These are phyloP conservation scores for Trichoderma reesei DNA, from an alignment of 495 filamentous ascomycete species.

Conservation along the genomic window DNA sequence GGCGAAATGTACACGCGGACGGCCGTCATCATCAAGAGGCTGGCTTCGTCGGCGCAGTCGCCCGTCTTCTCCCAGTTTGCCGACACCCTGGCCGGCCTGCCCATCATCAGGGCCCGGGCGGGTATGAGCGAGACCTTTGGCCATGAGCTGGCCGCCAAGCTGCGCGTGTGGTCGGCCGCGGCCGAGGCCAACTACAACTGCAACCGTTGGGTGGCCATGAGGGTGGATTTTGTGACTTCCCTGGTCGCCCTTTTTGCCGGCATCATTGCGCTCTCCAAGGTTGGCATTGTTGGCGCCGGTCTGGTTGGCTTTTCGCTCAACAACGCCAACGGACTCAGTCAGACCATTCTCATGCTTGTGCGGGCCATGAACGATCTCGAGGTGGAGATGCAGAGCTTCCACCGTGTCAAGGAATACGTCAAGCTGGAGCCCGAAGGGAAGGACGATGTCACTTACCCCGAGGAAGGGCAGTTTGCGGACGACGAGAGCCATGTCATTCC, in stretches of 20 bases:
- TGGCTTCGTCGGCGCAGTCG: conserved; percentile 35
- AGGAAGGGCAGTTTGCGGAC: conserved; percentile 19
- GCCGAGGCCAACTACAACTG: conserved; percentile 38
- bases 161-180: conserved; percentile 29
- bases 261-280: conserved; percentile 34
- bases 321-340: conserved; percentile 39
- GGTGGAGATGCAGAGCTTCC: conserved; percentile 40
- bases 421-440: conserved; percentile 37
- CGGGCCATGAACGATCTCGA: conserved; percentile 40
- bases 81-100: conserved; percentile 37
- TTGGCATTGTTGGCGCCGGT: conserved; percentile 32
- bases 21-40: conserved; percentile 33
- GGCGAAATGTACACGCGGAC: conserved; percentile 43
- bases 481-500: conserved; percentile 22
- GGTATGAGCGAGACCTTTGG: conserved; percentile 37
- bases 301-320: conserved; percentile 40
- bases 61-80: conserved; percentile 43
- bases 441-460: conserved; percentile 17
- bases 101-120: conserved; percentile 36
- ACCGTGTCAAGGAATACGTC: conserved; percentile 40
- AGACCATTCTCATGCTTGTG: conserved; percentile 35
- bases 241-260: conserved; percentile 36
- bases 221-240: conserved; percentile 39
- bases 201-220: conserved; percentile 42
- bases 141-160: conserved; percentile 30